Percentiles rank a stretch among this genome's conserved stretches.
Evolutionary conservation across 1,139 yeast species (phyloP).

Genomic region (Lodderomyces elongisporus): DNA sequence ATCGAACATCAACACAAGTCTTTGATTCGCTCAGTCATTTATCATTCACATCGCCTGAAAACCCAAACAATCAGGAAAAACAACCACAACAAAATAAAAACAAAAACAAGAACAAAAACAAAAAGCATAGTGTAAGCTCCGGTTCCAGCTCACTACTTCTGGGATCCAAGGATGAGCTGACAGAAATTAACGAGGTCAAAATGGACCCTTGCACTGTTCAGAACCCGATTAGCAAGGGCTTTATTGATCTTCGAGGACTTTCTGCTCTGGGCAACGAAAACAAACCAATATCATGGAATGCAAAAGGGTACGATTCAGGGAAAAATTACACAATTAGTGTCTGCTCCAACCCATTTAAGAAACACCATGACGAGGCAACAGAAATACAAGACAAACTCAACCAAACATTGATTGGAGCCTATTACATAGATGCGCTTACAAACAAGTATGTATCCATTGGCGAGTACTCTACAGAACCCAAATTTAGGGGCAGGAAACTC

Average conservation of each 20-base stretch:
- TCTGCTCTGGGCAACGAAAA: conserved; percentile 42
- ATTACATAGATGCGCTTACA: conserved; percentile 50
- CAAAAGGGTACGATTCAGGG: conserved; percentile 68
- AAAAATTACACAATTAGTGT: conserved; percentile 75
- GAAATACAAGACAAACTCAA: conserved; percentile 40
- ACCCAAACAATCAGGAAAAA: no score
- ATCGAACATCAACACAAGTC: conserved; percentile 12
- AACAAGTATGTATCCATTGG: conserved; percentile 63
- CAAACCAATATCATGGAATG: conserved; percentile 53
- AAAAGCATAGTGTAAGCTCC: background rate
- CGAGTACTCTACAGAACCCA: conserved; percentile 52
- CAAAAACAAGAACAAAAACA: background rate
- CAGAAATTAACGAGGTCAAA: conserved; percentile 11
- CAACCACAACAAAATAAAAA: no score
- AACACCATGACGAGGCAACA: conserved; percentile 21
- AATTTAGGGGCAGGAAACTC: conserved; percentile 66
- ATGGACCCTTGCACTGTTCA: conserved; percentile 51
- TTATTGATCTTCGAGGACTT: conserved; percentile 51
- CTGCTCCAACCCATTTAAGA: conserved; percentile 62
- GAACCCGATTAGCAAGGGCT: conserved; percentile 49
- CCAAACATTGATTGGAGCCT: conserved; percentile 59
- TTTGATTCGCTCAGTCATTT: conserved; percentile 19
- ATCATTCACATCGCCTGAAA: conserved; percentile 8
- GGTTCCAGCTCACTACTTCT: background rate
- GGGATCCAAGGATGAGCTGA: conserved; percentile 1